Conservation (phyloP, 768 basidiomycete species). For the Pleurotus djamor region DNA sequence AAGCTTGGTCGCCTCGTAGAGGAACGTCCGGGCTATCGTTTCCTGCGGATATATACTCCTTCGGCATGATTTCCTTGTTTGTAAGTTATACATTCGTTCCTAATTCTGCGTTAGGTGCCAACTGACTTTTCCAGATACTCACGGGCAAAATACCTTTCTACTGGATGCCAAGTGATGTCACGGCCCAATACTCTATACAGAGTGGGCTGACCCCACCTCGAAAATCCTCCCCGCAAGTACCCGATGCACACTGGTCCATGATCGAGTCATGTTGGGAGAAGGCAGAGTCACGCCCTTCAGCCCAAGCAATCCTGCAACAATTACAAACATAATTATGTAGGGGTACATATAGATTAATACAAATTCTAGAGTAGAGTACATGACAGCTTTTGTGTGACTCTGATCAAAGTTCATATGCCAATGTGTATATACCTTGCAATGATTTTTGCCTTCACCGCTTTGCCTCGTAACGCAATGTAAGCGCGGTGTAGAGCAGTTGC, state of each 20-base stretch:
- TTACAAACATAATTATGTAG: background rate
- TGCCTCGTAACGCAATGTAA: background rate
- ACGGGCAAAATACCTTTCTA: background rate
- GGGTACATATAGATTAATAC: too few species aligned
- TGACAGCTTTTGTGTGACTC: background rate
- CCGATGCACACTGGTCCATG: background rate
- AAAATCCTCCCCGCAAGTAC: background rate
- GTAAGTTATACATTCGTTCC: background rate
- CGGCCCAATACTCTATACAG: background rate
- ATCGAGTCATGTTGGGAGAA: background rate
- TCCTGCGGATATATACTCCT: background rate
- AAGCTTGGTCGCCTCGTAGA: background rate
- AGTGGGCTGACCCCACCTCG: background rate
- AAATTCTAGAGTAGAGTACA: too few species aligned
- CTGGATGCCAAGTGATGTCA: background rate
- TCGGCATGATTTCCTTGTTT: background rate
- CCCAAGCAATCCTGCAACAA: background rate
- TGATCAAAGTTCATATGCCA: background rate
- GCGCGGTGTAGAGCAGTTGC: background rate
- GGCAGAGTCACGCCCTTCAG: background rate
- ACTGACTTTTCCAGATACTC: background rate
- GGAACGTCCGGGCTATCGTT: background rate
- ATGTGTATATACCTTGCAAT: background rate
- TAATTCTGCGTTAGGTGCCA: background rate
- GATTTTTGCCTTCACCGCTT: background rate